A percentile compares a stretch with the other conserved stretches of the same genome.
These are phyloP conservation scores for Puccinia triticina DNA, from an alignment of 1,284 basidiomycete genomes.

Conservation along the genomic window DNA sequence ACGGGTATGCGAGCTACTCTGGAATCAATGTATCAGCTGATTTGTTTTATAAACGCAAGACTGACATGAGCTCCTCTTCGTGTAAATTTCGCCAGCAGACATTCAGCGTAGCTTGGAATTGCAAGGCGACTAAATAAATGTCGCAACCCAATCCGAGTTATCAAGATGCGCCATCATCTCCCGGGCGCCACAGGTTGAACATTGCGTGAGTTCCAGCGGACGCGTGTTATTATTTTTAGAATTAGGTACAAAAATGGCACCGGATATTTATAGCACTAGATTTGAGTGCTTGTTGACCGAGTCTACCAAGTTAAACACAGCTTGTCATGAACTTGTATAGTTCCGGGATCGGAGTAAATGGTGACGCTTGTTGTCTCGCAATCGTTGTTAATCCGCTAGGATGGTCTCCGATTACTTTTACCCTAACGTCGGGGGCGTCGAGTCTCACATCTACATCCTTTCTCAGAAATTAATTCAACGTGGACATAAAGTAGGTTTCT, in stretches of 20 bases:
- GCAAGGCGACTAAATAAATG: neutral
- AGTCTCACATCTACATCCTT: slow-evolving; percentile 93
- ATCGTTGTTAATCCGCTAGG: slow-evolving; percentile 62
- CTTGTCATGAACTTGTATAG: too few species aligned
- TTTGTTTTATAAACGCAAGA: neutral
- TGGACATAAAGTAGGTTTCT: slow-evolving; percentile 80
- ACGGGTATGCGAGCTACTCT: too few species aligned
- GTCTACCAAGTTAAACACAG: too few species aligned
- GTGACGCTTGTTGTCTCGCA: neutral
- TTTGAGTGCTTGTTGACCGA: too few species aligned
- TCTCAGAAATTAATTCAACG: slow-evolving; percentile 77
- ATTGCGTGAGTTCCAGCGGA: slow-evolving; percentile 23
- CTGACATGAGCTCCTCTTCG: neutral
- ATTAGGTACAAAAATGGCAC: too few species aligned
- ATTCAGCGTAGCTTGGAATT: neutral
- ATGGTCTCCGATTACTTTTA: slow-evolving; percentile 98
- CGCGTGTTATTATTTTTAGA: too few species aligned
- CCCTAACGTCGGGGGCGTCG: slow-evolving; percentile 91
- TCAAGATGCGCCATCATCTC: neutral
- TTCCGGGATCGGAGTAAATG: too few species aligned
- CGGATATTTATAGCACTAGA: too few species aligned
- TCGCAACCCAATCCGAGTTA: neutral
- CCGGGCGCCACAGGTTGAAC: neutral
- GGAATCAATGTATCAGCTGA: too few species aligned
- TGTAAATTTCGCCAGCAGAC: neutral